These are phyloP conservation scores for Penicillium soppii DNA, from an alignment of 495 filamentous ascomycete genomes.

Conservation along the genomic window DNA sequence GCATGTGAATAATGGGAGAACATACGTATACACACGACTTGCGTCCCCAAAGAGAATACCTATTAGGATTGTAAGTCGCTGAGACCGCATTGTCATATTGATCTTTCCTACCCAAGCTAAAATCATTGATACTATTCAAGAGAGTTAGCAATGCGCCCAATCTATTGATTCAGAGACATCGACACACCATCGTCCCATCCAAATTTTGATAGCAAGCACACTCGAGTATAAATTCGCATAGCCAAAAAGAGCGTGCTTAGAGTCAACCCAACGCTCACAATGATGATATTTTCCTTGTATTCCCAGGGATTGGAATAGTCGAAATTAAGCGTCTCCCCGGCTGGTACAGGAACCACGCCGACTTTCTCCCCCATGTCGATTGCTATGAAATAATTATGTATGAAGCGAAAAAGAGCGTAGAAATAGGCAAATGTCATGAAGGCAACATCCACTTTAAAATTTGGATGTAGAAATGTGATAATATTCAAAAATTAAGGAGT, in stretches of 20 bases:
- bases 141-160: background rate
- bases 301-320: constrained; percentile 22
- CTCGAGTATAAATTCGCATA: constrained; percentile 23
- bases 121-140: constrained; percentile 20
- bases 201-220: constrained; percentile 17
- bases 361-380: background rate
- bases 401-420: too few relatives aligned
- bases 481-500: too few relatives aligned
- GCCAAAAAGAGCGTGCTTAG: constrained; percentile 12
- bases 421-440: too few relatives aligned
- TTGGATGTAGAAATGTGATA: too few relatives aligned
- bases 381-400: too few relatives aligned
- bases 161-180: background rate
- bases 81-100: background rate
- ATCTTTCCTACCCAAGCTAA: constrained; percentile 21
- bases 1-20: background rate
- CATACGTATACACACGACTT: constrained; percentile 23
- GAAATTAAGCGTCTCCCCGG: constrained; percentile 14
- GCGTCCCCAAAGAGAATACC: constrained; percentile 22
- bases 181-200: constrained; percentile 30
- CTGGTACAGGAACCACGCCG: constrained; percentile 7
- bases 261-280: constrained; percentile 13
- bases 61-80: background rate
- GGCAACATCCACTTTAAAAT: too few relatives aligned
- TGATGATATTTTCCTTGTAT: constrained; percentile 3